These are phyloP conservation scores for Colletotrichum theobromicola DNA, from an alignment of 2,329 filamentous ascomycete genomes.

Conservation along the genomic window DNA sequence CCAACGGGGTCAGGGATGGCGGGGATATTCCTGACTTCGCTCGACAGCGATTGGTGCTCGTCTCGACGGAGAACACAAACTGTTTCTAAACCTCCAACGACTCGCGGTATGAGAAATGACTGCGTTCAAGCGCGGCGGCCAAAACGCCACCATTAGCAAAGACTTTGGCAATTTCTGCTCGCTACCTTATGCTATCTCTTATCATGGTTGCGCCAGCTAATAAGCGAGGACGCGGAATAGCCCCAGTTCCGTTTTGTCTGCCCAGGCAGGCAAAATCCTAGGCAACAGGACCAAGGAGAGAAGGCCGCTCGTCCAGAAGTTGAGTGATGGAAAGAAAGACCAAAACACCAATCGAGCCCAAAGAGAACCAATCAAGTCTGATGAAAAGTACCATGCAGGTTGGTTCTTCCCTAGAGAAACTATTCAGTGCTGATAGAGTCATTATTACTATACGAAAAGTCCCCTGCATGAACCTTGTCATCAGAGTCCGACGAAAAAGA, in stretches of 20 bases:
- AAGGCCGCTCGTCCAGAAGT: background rate
- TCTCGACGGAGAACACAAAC: background rate
- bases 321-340: background rate
- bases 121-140: background rate
- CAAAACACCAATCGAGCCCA: background rate
- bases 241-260: background rate
- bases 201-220: background rate
- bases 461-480: background rate
- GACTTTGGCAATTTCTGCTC: background rate
- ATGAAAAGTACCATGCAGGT: background rate
- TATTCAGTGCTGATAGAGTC: background rate
- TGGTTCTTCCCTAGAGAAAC: background rate
- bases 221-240: background rate
- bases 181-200: background rate
- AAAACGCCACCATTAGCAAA: background rate
- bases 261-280: background rate
- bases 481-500: background rate
- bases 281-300: background rate
- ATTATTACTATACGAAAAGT: background rate
- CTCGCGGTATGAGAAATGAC: background rate
- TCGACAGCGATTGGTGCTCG: background rate
- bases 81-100: background rate
- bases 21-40: background rate
- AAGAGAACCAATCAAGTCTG: background rate
- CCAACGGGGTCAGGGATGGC: background rate